Base-by-base conservation (phyloP, 164 flowering plant genomes). In the Nelumbo lutea region DNA sequence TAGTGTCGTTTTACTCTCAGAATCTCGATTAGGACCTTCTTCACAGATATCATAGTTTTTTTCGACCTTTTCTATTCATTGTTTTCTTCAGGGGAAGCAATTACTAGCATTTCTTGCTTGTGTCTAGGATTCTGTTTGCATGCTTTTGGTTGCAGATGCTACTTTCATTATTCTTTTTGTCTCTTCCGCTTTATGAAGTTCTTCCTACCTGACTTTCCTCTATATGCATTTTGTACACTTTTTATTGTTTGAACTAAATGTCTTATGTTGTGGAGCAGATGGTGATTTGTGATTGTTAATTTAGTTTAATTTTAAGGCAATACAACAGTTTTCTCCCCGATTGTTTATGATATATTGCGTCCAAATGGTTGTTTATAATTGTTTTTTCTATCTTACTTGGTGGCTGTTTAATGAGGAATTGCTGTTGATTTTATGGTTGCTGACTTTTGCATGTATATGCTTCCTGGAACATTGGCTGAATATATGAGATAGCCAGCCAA, bases 1-100 rank as follows among this genome's bases (percentile, higher is more conserved):
- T 70, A 62, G 42, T 55, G 58, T 59, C 41, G 65, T 51, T 14
- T 11, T 71, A 7, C 42, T 58, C 40, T 43, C 50, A 38, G 52
- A 27, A 27, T 27, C 27, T 27, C 27, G 27, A 44, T 70, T 70
- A n/a, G n/a, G 10, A 1, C 10, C 3, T 14, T 6, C 53, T 40
- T 70, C 64, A 2, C 27, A 27, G 27, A 27, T 27, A 27, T 27
- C 27, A 27, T 3, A 67, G 42, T 6, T 42, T 52, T 42, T 47
- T 3, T 27, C 27, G 27, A 27, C 27, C 5, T 27, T 45, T 58
- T 46, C 13, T 40, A 6, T 53, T 56, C 10, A 14, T 42, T 42
- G 46, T n/a, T 15, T 5, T 67, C 27, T 50, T 39, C n/a, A 4
- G 41, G 8, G 9, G 11, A 55, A n/a, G 38, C 41, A 52, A 10